Evolutionary conservation across 148 eudicot genomes (phyloP), one percentile per base, ranked within the genome.

Genomic region (Diospyros lotus): DNA sequence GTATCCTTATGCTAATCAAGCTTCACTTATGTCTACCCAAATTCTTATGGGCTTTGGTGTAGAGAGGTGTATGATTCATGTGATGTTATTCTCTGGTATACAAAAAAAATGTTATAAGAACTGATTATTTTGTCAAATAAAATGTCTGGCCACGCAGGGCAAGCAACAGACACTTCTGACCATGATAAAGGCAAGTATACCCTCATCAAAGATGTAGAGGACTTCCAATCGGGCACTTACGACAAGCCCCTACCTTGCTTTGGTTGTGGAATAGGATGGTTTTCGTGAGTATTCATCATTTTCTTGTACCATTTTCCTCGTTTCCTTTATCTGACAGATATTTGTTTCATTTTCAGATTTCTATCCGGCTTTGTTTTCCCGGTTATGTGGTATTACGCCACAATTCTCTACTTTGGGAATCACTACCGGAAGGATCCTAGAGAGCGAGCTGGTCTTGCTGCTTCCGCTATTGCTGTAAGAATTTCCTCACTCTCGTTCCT

Each of bases 381-480:
- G 2, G 63, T 87, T 12, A 86, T 88, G 85, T 94, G 98, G 98
- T 94, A 86, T 76, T 94, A 85, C 79, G 98, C 92, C 4, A 88
- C 97, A 61, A 69, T 90, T 67, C 82, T 94, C 64, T 94, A 94
- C 77, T 87, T 94, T 40, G 93, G 96, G 42, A 94, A 88, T 75
- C 89, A 87, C 79, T 90, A 90, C 79, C 87, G 91, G 7, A 92
- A 85, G 86, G 98, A 94, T 81, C 98, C 98, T 68, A 85, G 98
- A 83, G 98, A 94, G 80, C 89, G 98, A 69, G 98, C 91, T 66
- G 98, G 98, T 65, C 98, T 94, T 76, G 97, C 96, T 82, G 97
- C 98, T 76, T 89, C 93, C 51, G 97, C 96, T n/a, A 88, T 94
- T 72, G 86, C 91, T 74, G 97, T 92, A 79, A 85, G 8, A 48